A percentile compares a stretch with the other conserved stretches of the same genome.
Evolutionary conservation across 1,284 basidiomycete species (phyloP).

Genomic region (Ustilago lituana): DNA sequence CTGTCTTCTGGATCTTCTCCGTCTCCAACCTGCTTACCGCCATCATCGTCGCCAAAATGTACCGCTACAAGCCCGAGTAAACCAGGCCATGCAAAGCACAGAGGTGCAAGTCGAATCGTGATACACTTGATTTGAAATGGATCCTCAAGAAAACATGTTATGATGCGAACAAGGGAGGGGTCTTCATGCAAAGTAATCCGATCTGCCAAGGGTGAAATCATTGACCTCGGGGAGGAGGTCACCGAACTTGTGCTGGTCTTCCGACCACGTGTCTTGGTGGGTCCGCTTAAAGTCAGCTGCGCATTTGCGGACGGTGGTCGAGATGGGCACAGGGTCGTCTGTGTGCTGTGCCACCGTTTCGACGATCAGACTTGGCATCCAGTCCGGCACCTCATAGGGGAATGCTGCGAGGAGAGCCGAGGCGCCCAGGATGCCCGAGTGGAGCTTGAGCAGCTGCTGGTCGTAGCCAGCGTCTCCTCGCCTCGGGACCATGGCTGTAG

Average conservation of each 20-base stretch:
- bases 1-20: constrained; percentile 57
- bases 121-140: background rate
- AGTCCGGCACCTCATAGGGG: constrained; percentile 84
- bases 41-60: constrained; percentile 39
- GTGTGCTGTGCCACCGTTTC: constrained; percentile 77
- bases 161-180: no score
- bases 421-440: constrained; percentile 88
- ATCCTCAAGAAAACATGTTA: no score
- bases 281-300: constrained; percentile 86
- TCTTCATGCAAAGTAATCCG: constrained; percentile 62
- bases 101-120: no score
- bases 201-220: constrained; percentile 62
- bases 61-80: constrained; percentile 33
- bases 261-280: constrained; percentile 81
- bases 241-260: constrained; percentile 88
- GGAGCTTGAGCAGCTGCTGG: constrained; percentile 78
- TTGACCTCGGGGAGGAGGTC: constrained; percentile 68
- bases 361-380: constrained; percentile 80
- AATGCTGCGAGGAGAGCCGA: constrained; percentile 82
- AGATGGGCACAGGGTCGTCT: constrained; percentile 90
- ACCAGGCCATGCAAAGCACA: background rate
- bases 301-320: constrained; percentile 85
- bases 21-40: constrained; percentile 46
- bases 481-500: constrained; percentile 70
- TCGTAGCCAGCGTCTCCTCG: constrained; percentile 75